Evolutionary conservation across 306 rosid genomes (phyloP).

Genomic region (Begonia loranthoides): DNA sequence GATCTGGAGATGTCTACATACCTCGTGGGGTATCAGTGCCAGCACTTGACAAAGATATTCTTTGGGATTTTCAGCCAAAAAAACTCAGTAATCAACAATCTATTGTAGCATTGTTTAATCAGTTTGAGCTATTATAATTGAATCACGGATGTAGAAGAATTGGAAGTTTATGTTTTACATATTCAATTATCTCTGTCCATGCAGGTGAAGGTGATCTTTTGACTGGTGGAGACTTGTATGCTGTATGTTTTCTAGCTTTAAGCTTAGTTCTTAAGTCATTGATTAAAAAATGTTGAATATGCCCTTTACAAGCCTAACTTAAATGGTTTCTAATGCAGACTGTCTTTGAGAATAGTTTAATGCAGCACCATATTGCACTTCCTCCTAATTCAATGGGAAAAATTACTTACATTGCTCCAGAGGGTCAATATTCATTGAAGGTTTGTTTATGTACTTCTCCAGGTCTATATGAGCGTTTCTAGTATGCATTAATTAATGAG

Average conservation of each 20-base stretch:
- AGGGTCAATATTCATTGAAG: constrained; percentile 93
- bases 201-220: constrained; percentile 88
- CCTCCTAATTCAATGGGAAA: constrained; percentile 98
- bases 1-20: constrained; percentile 93
- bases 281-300: too few species aligned
- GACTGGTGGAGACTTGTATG: constrained; percentile 95
- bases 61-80: constrained; percentile 94
- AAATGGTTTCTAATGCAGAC: constrained; percentile 32
- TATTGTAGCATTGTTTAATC: too few species aligned
- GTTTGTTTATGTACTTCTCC: constrained; percentile 13
- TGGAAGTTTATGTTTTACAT: neutral
- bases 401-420: constrained; percentile 70
- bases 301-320: too few species aligned
- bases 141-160: too few species aligned
- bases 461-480: too few species aligned
- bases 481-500: too few species aligned
- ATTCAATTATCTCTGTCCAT: constrained; percentile 8
- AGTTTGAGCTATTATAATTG: too few species aligned
- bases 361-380: constrained; percentile 86
- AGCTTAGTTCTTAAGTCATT: too few species aligned
- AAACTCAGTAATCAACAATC: constrained; percentile 41
- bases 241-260: constrained; percentile 42
- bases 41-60: constrained; percentile 87
- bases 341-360: constrained; percentile 80
- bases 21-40: constrained; percentile 98